These are phyloP conservation scores for Smittium culicis DNA, from an alignment of 371 early-diverging fungal genomes.

Conservation along the genomic window DNA sequence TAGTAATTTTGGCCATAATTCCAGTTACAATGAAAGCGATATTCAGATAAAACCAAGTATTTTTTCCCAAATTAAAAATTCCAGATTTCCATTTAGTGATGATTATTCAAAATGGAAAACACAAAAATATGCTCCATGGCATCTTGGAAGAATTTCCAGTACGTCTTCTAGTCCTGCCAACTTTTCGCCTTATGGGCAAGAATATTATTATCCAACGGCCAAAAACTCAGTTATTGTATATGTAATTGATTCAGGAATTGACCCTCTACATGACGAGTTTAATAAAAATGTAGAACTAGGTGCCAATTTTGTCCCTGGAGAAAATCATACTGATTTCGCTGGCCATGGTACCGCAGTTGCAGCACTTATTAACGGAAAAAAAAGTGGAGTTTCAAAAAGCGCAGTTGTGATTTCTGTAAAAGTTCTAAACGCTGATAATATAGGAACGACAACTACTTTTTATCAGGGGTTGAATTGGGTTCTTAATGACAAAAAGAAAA, in stretches of 20 bases:
- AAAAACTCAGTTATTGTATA: background rate
- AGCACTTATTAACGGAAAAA: constrained; percentile 40
- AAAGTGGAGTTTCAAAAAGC: constrained; percentile 47
- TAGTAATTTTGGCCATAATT: too few relatives aligned
- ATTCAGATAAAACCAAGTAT: too few relatives aligned
- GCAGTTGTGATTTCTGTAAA: constrained; percentile 42
- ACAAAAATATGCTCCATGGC: too few relatives aligned
- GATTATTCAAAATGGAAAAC: too few relatives aligned
- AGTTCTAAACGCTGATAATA: constrained; percentile 34
- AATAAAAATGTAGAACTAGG: background rate
- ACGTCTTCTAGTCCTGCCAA: background rate
- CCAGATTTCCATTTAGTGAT: too few relatives aligned
- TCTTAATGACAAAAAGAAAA: too few relatives aligned
- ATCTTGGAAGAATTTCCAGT: too few relatives aligned
- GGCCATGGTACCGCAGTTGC: constrained; percentile 48
- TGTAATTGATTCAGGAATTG: background rate
- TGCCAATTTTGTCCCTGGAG: background rate
- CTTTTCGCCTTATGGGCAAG: background rate
- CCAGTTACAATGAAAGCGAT: too few relatives aligned
- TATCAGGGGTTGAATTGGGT: constrained; percentile 30
- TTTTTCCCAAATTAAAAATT: too few relatives aligned
- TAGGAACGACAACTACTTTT: constrained; percentile 26
- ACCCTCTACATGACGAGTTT: background rate
- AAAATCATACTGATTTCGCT: background rate
- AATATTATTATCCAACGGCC: background rate